A percentile compares a stretch with the other conserved stretches of the same genome.
Evolutionary conservation across 2,329 filamentous ascomycete genomes (phyloP).

Genomic region (Penicillium psychrosexuale): DNA sequence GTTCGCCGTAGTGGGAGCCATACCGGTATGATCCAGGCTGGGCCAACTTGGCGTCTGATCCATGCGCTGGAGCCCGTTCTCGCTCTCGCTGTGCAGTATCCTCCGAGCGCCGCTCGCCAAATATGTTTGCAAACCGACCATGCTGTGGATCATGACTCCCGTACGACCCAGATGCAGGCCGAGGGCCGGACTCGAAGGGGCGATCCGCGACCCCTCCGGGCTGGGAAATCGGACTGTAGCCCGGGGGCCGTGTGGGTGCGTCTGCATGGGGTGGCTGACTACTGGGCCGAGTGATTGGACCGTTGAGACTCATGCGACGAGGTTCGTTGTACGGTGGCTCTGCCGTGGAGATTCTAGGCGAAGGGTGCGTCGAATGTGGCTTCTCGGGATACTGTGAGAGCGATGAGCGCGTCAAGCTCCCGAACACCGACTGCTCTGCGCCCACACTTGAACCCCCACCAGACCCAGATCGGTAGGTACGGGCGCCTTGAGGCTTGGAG

Average conservation of each 20-base stretch:
- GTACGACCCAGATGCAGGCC: constrained; percentile 29
- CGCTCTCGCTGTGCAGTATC: constrained; percentile 37
- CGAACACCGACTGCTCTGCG: constrained; percentile 34
- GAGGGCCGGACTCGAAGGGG: constrained; percentile 23
- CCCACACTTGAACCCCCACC: constrained; percentile 29
- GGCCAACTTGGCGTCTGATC: constrained; percentile 30
- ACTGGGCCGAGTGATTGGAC: constrained; percentile 42
- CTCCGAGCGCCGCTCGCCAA: constrained; percentile 36
- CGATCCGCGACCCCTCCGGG: constrained; percentile 26
- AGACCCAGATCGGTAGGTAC: constrained; percentile 39
- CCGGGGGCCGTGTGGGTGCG: constrained; percentile 28
- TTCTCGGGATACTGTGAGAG: constrained; percentile 38
- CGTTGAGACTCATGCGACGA: constrained; percentile 45
- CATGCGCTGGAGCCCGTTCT: constrained; percentile 29
- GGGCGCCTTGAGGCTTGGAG: constrained; percentile 46
- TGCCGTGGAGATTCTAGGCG: constrained; percentile 34
- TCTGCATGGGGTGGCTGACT: constrained; percentile 43
- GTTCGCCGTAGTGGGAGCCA: constrained; percentile 33
- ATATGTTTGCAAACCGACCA: constrained; percentile 32
- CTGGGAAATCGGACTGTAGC: constrained; percentile 37
- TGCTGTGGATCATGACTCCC: constrained; percentile 32
- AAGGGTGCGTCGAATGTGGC: constrained; percentile 33
- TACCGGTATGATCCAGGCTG: constrained; percentile 28
- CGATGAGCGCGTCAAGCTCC: constrained; percentile 29
- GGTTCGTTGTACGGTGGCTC: constrained; percentile 35